Evolutionary conservation across 495 filamentous ascomycete species (phyloP).

Genomic region (Penicillium nucicola): DNA sequence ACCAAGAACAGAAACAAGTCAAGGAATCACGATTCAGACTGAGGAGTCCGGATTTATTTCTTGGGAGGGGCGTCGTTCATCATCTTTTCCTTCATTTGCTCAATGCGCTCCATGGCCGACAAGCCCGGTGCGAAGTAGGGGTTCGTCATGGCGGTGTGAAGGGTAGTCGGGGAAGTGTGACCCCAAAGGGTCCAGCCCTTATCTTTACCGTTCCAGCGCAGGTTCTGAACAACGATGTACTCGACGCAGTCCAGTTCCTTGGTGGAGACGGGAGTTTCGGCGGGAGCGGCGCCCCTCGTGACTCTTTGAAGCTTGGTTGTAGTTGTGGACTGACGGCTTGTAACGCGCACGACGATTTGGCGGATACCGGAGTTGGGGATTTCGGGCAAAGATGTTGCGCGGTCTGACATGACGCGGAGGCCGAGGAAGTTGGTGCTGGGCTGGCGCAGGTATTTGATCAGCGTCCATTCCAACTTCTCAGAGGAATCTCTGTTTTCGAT

Average conservation of each 20-base stretch:
- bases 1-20: too few relatives aligned
- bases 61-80: not conserved
- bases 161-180: conserved; percentile 57
- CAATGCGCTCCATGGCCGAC: conserved; percentile 29
- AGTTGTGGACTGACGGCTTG: conserved; percentile 56
- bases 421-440: conserved; percentile 45
- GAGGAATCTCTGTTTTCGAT: conserved; percentile 53
- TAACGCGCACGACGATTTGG: conserved; percentile 72
- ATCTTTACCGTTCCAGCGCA: conserved; percentile 52
- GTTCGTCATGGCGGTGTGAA: conserved; percentile 37
- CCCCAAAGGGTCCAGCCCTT: conserved; percentile 77
- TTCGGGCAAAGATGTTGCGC: conserved; percentile 49
- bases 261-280: conserved; percentile 21
- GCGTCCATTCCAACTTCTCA: conserved; percentile 59
- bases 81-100: conserved; percentile 30
- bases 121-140: conserved; percentile 35
- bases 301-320: conserved; percentile 13
- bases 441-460: conserved; percentile 58
- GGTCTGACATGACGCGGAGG: conserved; percentile 56
- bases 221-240: conserved; percentile 73
- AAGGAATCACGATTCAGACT: too few relatives aligned
- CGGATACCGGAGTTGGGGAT: conserved; percentile 49
- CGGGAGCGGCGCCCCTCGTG: not conserved
- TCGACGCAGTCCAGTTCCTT: conserved; percentile 66
- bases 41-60: conserved; percentile 12